Percentiles rank a stretch among this genome's conserved stretches.
Evolutionary conservation across 495 filamentous ascomycete genomes (phyloP).

Genomic region (Aspergillus olivimuriae): DNA sequence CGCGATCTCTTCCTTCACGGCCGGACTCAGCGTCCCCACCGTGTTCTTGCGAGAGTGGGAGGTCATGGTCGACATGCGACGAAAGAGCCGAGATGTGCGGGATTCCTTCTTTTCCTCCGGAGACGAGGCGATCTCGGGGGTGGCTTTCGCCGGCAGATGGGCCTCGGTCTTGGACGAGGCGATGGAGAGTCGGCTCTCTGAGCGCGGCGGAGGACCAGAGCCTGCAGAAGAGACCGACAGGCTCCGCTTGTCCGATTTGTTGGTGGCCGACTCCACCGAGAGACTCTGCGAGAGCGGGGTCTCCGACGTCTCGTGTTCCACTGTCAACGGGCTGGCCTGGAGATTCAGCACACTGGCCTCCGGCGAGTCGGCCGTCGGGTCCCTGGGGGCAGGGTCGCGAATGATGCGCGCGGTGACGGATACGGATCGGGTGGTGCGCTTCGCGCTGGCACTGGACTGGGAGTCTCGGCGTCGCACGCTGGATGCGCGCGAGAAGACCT

Average conservation of each 20-base stretch:
- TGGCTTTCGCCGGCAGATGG: conserved; percentile 30
- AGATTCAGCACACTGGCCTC: conserved; percentile 51
- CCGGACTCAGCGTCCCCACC: conserved; percentile 46
- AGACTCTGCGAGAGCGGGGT: conserved; percentile 8
- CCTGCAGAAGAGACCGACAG: conserved; percentile 31
- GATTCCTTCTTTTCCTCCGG: conserved; percentile 61
- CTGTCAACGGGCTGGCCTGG: conserved; percentile 64
- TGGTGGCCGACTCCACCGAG: conserved; percentile 9
- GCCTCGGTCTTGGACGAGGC: conserved; percentile 35
- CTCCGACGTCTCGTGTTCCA: conserved; percentile 56
- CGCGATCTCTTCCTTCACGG: conserved; percentile 51
- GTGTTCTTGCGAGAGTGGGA: conserved; percentile 55
- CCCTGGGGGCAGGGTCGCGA: conserved; percentile 45
- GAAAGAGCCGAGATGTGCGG: conserved; percentile 67
- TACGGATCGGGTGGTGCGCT: conserved; percentile 50
- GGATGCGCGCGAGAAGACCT: conserved; percentile 24
- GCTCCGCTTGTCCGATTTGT: conserved; percentile 22
- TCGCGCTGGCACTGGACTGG: conserved; percentile 19
- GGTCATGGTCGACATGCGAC: conserved; percentile 69
- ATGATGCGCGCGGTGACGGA: conserved; percentile 78
- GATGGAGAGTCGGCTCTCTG: conserved; percentile 32
- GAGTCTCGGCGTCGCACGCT: conserved; percentile 27
- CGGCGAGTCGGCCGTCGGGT: conserved; percentile 32
- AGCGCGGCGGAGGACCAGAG: conserved; percentile 25
- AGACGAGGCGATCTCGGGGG: conserved; percentile 32